phyloP scores from a whole-genome alignment of 805 yeast species.

The Zygoascus tannicola region DNA sequence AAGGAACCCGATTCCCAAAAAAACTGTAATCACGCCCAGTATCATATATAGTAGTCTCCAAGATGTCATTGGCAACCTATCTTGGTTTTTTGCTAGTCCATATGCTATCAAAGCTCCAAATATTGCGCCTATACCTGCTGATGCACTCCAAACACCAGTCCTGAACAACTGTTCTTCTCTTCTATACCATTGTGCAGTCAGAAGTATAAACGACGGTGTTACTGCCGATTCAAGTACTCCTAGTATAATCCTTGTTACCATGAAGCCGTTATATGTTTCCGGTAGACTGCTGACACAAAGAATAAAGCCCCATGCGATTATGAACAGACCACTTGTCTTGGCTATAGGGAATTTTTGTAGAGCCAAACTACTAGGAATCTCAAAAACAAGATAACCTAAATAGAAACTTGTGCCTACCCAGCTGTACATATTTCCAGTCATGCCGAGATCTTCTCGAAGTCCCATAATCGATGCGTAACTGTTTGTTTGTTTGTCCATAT shows the following conservation, averaged over 20 bases:
- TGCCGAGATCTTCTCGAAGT: slow-evolving; percentile 35
- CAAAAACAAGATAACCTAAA: slow-evolving; percentile 54
- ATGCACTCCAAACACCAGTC: slow-evolving; percentile 35
- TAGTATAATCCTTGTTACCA: slow-evolving; percentile 38
- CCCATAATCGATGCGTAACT: slow-evolving; percentile 48
- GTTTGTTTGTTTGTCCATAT: slow-evolving; percentile 51
- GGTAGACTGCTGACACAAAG: slow-evolving; percentile 40
- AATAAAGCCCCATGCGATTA: slow-evolving; percentile 54
- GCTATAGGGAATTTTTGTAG: slow-evolving; percentile 52
- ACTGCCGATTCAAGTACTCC: slow-evolving; percentile 45
- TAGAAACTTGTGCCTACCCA: slow-evolving; percentile 56
- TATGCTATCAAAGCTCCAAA: slow-evolving; percentile 42
- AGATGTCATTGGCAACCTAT: slow-evolving; percentile 18
- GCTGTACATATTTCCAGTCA: slow-evolving; percentile 33
- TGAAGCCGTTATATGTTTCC: slow-evolving; percentile 36
- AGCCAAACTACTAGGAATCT: slow-evolving; percentile 37
- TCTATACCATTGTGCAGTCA: slow-evolving; percentile 46
- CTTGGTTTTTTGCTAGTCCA: slow-evolving; percentile 30
- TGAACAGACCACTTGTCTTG: slow-evolving; percentile 38
- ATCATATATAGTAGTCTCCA: slow-evolving; percentile 53
- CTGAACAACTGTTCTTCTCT: slow-evolving; percentile 26
- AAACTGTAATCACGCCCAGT: slow-evolving; percentile 45
- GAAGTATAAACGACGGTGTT: slow-evolving; percentile 44
- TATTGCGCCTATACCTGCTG: slow-evolving; percentile 37
- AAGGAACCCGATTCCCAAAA: slow-evolving; percentile 23